Percentiles rank a stretch among this genome's conserved stretches.
These are phyloP conservation scores for Aspergillus glaucus DNA, from an alignment of 2,329 filamentous ascomycete species.

Conservation along the genomic window DNA sequence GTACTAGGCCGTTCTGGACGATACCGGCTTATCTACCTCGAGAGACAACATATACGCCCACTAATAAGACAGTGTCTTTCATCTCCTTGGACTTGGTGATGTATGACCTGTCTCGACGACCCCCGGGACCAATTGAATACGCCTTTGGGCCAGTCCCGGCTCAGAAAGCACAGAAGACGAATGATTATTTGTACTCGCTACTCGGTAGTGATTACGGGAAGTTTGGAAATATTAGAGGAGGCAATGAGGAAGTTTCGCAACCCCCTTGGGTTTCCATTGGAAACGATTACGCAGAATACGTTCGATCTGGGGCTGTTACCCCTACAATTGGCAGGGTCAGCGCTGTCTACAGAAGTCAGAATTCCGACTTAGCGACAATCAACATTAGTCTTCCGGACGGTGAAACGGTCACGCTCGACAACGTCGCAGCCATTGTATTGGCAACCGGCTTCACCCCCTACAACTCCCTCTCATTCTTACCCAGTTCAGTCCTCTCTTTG, in stretches of 20 bases:
- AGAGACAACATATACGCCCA: neutral
- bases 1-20: slow-evolving; percentile 65
- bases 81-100: slow-evolving; percentile 66
- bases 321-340: slow-evolving; percentile 41
- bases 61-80: slow-evolving; percentile 50
- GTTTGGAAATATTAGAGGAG: slow-evolving; percentile 27
- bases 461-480: slow-evolving; percentile 59
- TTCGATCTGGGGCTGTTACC: slow-evolving; percentile 57
- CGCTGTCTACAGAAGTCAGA: slow-evolving; percentile 5
- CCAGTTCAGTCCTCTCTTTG: slow-evolving; percentile 47
- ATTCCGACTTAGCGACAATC: slow-evolving; percentile 9
- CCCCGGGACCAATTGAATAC: slow-evolving; percentile 53
- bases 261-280: slow-evolving; percentile 64
- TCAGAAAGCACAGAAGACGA: slow-evolving; percentile 50
- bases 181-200: slow-evolving; percentile 42
- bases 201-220: slow-evolving; percentile 43
- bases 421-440: slow-evolving; percentile 62
- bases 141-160: slow-evolving; percentile 58
- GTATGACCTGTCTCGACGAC: slow-evolving; percentile 62
- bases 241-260: slow-evolving; percentile 36
- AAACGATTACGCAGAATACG: slow-evolving; percentile 67
- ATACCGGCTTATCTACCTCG: slow-evolving; percentile 50
- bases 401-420: slow-evolving; percentile 41
- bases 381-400: slow-evolving; percentile 35
- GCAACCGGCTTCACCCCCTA: slow-evolving; percentile 69